Conservation (phyloP, 345 rosid genomes). For the Gossypium stocksii region DNA sequence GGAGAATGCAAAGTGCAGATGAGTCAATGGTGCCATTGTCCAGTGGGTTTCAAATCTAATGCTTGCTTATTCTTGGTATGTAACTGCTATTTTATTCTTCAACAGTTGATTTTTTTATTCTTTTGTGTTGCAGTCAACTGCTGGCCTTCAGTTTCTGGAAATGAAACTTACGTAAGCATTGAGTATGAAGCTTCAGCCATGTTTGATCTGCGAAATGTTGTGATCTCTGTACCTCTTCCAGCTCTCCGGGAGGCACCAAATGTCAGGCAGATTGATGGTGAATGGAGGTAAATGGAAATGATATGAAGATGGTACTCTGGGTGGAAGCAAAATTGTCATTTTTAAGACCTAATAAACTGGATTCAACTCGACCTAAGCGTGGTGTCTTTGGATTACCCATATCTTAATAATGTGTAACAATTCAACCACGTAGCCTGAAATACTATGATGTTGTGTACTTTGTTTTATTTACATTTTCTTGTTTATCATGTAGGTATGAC, state of each 20-base stretch:
- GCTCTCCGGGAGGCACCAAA: constrained; percentile 87
- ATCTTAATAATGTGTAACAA: not conserved
- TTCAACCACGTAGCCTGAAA: not conserved
- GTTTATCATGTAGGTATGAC: constrained; percentile 58
- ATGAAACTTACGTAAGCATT: constrained; percentile 90
- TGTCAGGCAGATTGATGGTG: constrained; percentile 87
- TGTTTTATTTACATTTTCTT: not conserved
- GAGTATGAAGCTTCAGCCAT: constrained; percentile 90
- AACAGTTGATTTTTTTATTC: constrained; percentile 6
- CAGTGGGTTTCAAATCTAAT: constrained; percentile 48
- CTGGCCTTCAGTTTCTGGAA: constrained; percentile 99
- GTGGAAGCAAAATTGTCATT: not conserved
- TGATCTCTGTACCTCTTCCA: constrained; percentile 91
- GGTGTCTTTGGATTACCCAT: too few relatives aligned
- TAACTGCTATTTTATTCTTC: constrained; percentile 12
- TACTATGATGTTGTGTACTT: not conserved
- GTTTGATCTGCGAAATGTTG: constrained; percentile 87
- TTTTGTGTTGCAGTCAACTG: constrained; percentile 74
- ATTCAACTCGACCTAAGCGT: not conserved
- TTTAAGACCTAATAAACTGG: not conserved
- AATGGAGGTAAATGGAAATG: constrained; percentile 63
- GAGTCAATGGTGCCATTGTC: constrained; percentile 97
- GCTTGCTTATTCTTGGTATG: not conserved
- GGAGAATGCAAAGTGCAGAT: constrained; percentile 97
- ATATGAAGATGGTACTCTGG: not conserved